These are phyloP conservation scores for Chlorella vulgaris DNA, from an alignment of 139 green algal species.

Conservation along the genomic window DNA sequence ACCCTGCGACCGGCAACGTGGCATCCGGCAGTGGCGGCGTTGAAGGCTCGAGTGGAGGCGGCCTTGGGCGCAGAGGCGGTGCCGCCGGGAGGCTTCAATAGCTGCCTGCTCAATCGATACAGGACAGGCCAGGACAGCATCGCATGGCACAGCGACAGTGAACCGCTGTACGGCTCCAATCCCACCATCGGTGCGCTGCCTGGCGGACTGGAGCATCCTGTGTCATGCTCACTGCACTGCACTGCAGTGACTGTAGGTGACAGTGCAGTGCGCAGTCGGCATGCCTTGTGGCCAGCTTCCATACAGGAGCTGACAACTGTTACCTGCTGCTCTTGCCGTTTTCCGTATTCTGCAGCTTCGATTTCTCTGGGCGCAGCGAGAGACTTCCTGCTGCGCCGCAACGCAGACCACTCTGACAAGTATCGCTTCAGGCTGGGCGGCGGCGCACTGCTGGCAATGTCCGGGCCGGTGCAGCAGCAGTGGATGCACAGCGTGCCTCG, in stretches of 20 bases:
- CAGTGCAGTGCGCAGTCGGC: too few relatives aligned
- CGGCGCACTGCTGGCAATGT: conserved; percentile 59
- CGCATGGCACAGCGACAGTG: conserved; percentile 62
- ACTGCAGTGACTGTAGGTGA: too few relatives aligned
- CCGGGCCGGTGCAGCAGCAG: conserved; percentile 48
- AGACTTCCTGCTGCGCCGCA: conserved; percentile 62
- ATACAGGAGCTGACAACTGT: too few relatives aligned
- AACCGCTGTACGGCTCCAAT: conserved; percentile 48
- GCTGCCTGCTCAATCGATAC: background rate
- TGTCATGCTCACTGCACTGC: too few relatives aligned
- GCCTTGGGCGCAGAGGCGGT: background rate
- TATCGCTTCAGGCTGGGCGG: conserved; percentile 25
- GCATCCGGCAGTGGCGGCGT: conserved; percentile 6
- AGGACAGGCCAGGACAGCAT: background rate
- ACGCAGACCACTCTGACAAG: conserved; percentile 38
- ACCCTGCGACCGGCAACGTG: conserved; percentile 42
- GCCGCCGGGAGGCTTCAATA: conserved; percentile 37
- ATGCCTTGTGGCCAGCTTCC: too few relatives aligned
- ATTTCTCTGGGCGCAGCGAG: conserved; percentile 61
- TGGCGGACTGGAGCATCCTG: too few relatives aligned
- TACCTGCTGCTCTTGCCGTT: too few relatives aligned
- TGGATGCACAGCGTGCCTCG: conserved; percentile 64
- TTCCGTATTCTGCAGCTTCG: conserved; percentile 44
- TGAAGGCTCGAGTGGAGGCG: conserved; percentile 40
- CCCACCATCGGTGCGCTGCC: conserved; percentile 51